Conservation (phyloP, 768 basidiomycete species). For the Phanerodontia chrysosporium region DNA sequence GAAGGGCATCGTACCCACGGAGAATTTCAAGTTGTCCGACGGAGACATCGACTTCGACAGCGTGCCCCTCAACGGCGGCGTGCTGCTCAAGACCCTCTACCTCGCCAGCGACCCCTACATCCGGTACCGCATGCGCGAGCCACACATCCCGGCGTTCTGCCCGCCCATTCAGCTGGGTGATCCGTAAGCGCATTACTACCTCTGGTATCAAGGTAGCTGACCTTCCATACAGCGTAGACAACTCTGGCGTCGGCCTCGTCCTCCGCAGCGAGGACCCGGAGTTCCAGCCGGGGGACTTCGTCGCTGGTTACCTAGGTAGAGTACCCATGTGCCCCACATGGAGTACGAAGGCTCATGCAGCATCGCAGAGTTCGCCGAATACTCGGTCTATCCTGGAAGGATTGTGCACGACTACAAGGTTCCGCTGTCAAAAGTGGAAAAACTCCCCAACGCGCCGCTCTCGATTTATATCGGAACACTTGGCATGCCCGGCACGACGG, state of each 20-base stretch:
- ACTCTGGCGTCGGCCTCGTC: conserved; percentile 8
- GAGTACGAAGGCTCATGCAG: neutral
- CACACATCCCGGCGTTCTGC: conserved; percentile 5
- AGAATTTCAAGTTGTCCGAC: conserved; percentile 2
- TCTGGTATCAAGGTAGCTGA: neutral
- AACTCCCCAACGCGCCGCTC: neutral
- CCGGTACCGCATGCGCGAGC: conserved; percentile 14
- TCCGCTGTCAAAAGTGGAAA: conserved; percentile 1
- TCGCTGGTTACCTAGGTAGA: conserved; percentile 5
- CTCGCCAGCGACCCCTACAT: conserved; percentile 19
- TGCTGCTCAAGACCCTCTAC: conserved; percentile 17
- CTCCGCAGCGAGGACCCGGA: conserved; percentile 12
- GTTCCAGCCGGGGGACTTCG: conserved; percentile 7
- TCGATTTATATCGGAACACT: conserved; percentile 4
- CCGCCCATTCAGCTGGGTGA: neutral
- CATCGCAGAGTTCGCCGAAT: conserved; percentile 6
- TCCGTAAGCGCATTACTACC: neutral
- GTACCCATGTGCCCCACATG: neutral
- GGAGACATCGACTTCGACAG: conserved; percentile 15
- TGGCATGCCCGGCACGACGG: conserved; percentile 19
- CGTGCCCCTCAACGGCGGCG: conserved; percentile 18
- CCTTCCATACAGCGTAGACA: conserved; percentile 4
- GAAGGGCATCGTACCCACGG: neutral
- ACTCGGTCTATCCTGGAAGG: conserved; percentile 5
- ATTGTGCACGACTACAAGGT: neutral